phyloP scores from a whole-genome alignment of 257 asterid species.

The Mitragyna speciosa region DNA sequence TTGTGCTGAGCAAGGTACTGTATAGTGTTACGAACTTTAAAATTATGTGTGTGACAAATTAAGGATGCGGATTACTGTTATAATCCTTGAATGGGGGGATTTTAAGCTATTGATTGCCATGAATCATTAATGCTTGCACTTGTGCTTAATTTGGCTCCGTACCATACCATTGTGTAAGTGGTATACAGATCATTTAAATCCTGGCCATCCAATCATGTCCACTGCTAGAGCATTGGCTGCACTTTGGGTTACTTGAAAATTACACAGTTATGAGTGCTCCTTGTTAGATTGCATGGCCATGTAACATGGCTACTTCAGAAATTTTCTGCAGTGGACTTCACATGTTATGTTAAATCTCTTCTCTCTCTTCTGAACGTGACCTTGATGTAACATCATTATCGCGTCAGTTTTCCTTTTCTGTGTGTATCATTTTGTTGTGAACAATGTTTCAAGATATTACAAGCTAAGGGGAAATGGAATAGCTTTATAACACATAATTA shows the following conservation, averaged over 20 bases:
- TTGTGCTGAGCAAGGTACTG: constrained; percentile 72
- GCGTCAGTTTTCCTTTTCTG: background rate
- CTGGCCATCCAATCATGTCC: background rate
- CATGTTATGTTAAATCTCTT: background rate
- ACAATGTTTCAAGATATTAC: background rate
- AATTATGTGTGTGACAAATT: background rate
- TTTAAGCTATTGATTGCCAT: background rate
- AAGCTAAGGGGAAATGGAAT: background rate
- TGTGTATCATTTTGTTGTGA: background rate
- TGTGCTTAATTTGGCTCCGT: background rate
- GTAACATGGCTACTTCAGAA: background rate
- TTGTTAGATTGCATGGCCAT: background rate
- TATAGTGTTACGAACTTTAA: background rate
- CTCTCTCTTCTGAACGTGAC: background rate
- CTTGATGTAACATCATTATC: background rate
- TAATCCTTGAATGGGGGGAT: background rate
- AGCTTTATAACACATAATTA: background rate
- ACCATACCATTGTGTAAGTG: background rate
- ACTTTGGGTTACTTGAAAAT: background rate
- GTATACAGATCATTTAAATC: background rate
- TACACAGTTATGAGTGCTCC: background rate
- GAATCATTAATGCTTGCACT: background rate
- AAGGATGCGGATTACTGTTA: background rate
- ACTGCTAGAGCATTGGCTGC: background rate
- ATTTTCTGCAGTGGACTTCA: background rate